These are phyloP conservation scores for Yamadazyma olivae DNA, from an alignment of 805 yeast species.

Conservation along the genomic window DNA sequence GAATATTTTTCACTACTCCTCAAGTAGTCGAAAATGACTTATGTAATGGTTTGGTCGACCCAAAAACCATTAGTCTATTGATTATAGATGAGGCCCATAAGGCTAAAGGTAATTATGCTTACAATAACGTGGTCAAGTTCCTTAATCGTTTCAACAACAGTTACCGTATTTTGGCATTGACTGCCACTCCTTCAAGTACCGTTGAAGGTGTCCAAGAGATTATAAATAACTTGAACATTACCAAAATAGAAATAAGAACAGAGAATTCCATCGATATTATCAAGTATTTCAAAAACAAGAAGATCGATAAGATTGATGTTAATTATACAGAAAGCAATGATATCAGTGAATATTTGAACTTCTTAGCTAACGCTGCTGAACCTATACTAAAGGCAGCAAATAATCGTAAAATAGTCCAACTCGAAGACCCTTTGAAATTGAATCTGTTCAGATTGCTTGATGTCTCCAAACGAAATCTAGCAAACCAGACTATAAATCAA, in stretches of 20 bases:
- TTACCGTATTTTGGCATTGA: slow-evolving; percentile 76
- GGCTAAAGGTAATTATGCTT: slow-evolving; percentile 87
- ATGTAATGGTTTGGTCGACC: slow-evolving; percentile 68
- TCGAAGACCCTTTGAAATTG: slow-evolving; percentile 62
- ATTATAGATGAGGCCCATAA: slow-evolving; percentile 96
- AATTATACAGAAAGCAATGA: slow-evolving; percentile 31
- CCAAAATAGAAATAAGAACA: slow-evolving; percentile 80
- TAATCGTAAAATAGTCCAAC: slow-evolving; percentile 52
- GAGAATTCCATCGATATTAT: slow-evolving; percentile 78
- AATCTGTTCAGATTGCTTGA: slow-evolving; percentile 72
- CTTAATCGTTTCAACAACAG: slow-evolving; percentile 51
- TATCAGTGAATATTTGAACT: slow-evolving; percentile 30
- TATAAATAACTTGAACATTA: slow-evolving; percentile 66
- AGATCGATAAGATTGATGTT: slow-evolving; percentile 62
- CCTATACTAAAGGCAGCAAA: slow-evolving; percentile 67
- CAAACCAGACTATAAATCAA: slow-evolving; percentile 55
- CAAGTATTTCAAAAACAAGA: slow-evolving; percentile 72
- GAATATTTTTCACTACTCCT: slow-evolving; percentile 92
- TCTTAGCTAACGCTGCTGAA: slow-evolving; percentile 58
- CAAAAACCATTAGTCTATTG: slow-evolving; percentile 68
- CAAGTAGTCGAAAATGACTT: slow-evolving; percentile 94
- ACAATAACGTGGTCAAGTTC: slow-evolving; percentile 74
- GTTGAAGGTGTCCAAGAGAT: slow-evolving; percentile 87
- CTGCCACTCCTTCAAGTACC: slow-evolving; percentile 94
- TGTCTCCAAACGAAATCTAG: slow-evolving; percentile 55